Base-by-base conservation (phyloP, 768 basidiomycete genomes). In the Scleroderma bovista region DNA sequence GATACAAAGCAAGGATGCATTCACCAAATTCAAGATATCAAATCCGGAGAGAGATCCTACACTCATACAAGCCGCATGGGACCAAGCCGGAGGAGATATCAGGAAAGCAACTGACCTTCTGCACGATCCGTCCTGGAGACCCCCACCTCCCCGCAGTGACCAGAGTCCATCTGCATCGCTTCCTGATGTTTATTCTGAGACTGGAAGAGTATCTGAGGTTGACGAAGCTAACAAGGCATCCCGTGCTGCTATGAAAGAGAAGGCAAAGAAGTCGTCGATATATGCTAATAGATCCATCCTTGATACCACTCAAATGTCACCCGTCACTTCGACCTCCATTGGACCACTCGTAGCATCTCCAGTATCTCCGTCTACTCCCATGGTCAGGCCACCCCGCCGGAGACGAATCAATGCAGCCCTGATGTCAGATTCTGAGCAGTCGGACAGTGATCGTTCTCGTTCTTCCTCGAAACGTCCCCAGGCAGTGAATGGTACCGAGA, bases 211-310 rank as follows among this genome's bases (percentile, higher is more conserved):
- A 29, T 79, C 75, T 51, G 87, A 87, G 61, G 63, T 88, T 22
- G 86, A 88, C 34, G 84, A 88, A 53, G 85, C 82, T n/a, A 76
- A 72, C 36, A 81, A 80, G 56, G 85, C 83, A 2, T 79, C 74
- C 54, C 75, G 83, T 52, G 78, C 75, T 17, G 81, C 84, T 31
- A 74, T 73, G 51, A 83, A 75, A 61, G 86, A 88, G 68, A 83
- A 87, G 65, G 86, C 83, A 19, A 89, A 86, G 66, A 84, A 80
- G 60, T 90, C 88, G n/a, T 75, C 81, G 64, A 91, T 91, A 44
- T 90, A 90, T 56, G 83, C 84, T 37, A 85, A 84, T 55, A 77
- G 85, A 49, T 65, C 74, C 34, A 67, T 69, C 24, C 69, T 84
- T 32, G 78, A 79, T 48, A 68, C 66, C 44, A 78, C 69, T 47